Evolutionary conservation across 495 filamentous ascomycete genomes (phyloP).

Genomic region (Neurospora hispaniola): DNA sequence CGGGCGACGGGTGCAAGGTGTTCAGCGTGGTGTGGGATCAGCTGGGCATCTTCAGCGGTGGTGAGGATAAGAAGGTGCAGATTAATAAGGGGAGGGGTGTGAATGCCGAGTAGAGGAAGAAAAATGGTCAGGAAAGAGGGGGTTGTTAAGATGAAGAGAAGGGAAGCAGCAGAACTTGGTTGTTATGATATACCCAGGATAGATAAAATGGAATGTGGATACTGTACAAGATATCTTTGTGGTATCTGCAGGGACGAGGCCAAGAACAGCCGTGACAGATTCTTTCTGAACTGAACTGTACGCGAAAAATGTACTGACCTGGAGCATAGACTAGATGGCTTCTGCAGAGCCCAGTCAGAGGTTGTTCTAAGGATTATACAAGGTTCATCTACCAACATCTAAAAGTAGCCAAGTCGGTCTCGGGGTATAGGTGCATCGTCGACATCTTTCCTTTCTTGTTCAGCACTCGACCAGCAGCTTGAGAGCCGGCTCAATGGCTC

Average conservation of each 20-base stretch:
- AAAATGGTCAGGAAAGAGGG: neutral
- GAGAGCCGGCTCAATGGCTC: neutral
- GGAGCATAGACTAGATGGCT: too few relatives aligned
- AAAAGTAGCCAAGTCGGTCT: neutral
- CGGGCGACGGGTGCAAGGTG: conserved; percentile 78
- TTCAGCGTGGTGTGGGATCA: conserved; percentile 85
- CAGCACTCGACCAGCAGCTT: neutral
- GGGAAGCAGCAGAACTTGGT: conserved; percentile 2
- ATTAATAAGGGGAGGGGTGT: conserved; percentile 56
- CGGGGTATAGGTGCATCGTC: neutral
- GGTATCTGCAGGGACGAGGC: neutral
- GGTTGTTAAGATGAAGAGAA: neutral
- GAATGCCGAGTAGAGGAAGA: conserved; percentile 7
- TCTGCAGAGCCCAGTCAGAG: neutral
- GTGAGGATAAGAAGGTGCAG: conserved; percentile 89
- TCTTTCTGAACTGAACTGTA: neutral
- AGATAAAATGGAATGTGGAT: neutral
- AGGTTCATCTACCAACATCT: neutral
- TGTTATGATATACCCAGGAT: conserved; percentile 6
- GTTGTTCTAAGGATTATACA: neutral
- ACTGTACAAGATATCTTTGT: neutral
- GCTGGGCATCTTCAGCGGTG: conserved; percentile 81
- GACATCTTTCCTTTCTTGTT: neutral
- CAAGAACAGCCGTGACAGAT: neutral
- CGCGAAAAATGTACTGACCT: neutral